Percentiles rank a stretch among this genome's conserved stretches.
These are phyloP conservation scores for Chamaecrista fasciculata DNA, from an alignment of 306 rosid species.

Conservation along the genomic window DNA sequence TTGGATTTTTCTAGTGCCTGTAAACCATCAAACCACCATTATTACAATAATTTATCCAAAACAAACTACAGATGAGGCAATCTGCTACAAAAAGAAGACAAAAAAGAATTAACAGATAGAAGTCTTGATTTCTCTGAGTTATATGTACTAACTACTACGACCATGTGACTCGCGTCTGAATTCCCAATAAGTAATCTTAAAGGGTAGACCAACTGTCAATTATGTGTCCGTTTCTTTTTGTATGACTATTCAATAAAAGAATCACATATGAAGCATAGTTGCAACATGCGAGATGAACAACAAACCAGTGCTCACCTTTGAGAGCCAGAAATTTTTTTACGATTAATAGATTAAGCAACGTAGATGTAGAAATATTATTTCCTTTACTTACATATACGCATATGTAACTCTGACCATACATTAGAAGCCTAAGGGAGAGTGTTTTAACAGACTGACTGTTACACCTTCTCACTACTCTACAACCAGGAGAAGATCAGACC, in stretches of 20 bases:
- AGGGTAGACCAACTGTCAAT: not conserved
- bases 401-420: too few relatives aligned
- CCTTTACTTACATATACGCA: too few relatives aligned
- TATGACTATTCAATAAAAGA: not conserved
- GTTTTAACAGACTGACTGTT: not conserved
- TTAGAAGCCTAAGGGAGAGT: not conserved
- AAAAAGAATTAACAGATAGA: not conserved
- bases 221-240: too few relatives aligned
- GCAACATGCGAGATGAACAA: not conserved
- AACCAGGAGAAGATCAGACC: not conserved
- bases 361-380: too few relatives aligned
- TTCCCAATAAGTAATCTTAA: not conserved
- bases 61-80: not conserved
- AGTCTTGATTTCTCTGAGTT: not conserved
- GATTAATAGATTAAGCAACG: too few relatives aligned
- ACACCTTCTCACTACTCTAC: not conserved
- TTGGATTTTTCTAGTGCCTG: slow-evolving; percentile 95
- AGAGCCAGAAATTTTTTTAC: too few relatives aligned
- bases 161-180: not conserved
- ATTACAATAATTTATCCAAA: not conserved
- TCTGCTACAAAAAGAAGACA: not conserved
- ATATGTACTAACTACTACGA: not conserved
- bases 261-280: not conserved
- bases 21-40: not conserved
- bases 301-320: too few relatives aligned